These are phyloP conservation scores for Penicillium sp. DNA, from an alignment of 2,329 filamentous ascomycete genomes.

Conservation along the genomic window DNA sequence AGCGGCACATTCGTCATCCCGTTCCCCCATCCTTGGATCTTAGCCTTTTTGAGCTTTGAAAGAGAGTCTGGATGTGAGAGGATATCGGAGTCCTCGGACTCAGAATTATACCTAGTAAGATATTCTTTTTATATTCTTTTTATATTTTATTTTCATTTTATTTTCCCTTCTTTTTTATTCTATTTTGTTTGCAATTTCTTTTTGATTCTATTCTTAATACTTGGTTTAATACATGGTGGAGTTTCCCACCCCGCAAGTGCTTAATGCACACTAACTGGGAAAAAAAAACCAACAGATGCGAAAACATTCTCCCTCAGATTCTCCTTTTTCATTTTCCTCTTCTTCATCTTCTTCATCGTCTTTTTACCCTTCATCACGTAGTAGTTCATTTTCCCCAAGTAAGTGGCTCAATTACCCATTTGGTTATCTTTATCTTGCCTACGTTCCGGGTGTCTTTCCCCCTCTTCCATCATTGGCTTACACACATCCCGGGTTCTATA, in stretches of 20 bases:
- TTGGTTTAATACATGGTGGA: background rate
- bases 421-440: too few relatives aligned
- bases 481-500: background rate
- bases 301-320: constrained; percentile 15
- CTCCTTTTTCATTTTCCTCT: constrained; percentile 21
- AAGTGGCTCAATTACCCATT: constrained; percentile 12
- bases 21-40: background rate
- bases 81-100: background rate
- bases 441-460: constrained; percentile 1
- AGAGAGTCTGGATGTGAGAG: too few relatives aligned
- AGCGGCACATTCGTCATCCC: constrained; percentile 14
- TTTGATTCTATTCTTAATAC: background rate
- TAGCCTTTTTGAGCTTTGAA: background rate
- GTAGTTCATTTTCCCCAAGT: constrained; percentile 24
- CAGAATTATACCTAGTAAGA: background rate
- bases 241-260: constrained; percentile 9
- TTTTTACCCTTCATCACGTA: constrained; percentile 35
- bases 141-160: background rate
- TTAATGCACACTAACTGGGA: constrained; percentile 10
- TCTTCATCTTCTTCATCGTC: constrained; percentile 26
- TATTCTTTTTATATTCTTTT: background rate
- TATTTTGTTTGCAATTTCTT: background rate
- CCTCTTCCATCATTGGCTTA: constrained; percentile 11
- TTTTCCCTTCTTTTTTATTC: background rate
- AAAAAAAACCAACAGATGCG: constrained; percentile 7